A percentile compares a stretch with the other conserved stretches of the same genome.
Evolutionary conservation across 768 basidiomycete species (phyloP).

Genomic region (Rhodosporidiobolus sp.): DNA sequence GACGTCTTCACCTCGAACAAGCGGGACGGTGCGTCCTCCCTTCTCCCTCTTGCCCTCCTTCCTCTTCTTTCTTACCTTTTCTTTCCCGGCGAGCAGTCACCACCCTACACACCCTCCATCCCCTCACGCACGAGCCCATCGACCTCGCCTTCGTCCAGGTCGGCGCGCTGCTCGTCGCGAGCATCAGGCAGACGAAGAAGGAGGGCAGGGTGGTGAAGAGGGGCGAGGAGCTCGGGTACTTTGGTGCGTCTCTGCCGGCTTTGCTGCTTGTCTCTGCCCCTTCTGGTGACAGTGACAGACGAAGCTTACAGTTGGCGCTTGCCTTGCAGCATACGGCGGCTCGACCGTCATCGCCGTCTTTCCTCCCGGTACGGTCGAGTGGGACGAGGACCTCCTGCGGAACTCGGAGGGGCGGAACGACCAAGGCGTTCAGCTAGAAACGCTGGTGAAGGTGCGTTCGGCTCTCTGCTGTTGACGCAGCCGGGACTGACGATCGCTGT

Average conservation of each 20-base stretch:
- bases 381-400: conserved; percentile 58
- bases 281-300: not conserved
- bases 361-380: conserved; percentile 49
- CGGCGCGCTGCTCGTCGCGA: conserved; percentile 77
- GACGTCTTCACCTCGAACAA: conserved; percentile 50
- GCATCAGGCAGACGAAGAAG: conserved; percentile 62
- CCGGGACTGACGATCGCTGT: not conserved
- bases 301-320: not conserved
- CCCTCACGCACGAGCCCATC: conserved; percentile 31
- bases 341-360: conserved; percentile 66
- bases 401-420: conserved; percentile 53
- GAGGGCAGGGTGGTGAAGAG: conserved; percentile 51
- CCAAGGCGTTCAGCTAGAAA: conserved; percentile 56
- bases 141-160: conserved; percentile 69
- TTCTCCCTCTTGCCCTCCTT: too few relatives aligned
- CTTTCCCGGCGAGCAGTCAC: conserved; percentile 40
- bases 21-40: conserved; percentile 44
- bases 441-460: conserved; percentile 58
- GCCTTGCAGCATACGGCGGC: conserved; percentile 62
- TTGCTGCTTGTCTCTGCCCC: too few relatives aligned
- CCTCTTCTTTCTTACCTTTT: conserved; percentile 41
- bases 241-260: conserved; percentile 54
- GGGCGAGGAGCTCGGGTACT: conserved; percentile 58
- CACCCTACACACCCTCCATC: not conserved
- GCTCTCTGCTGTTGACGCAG: not conserved